Evolutionary conservation across 2,329 filamentous ascomycete species (phyloP).

Genomic region (Cucurbitaria berberidis): DNA sequence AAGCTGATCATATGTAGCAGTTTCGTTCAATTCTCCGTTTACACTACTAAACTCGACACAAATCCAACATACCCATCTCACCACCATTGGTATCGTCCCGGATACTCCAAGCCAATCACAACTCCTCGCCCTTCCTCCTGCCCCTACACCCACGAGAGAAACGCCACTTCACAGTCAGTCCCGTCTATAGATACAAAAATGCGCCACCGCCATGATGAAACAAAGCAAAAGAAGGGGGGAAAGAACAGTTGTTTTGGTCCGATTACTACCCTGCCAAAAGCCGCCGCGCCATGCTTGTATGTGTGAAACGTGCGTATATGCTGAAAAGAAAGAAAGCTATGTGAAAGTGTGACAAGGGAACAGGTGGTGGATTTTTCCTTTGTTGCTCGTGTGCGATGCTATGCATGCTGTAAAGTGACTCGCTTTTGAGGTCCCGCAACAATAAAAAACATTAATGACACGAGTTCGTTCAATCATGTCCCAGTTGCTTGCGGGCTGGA

Average conservation of each 20-base stretch:
- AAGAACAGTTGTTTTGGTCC: background rate
- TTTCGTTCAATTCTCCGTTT: too few species aligned
- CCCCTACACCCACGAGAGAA: background rate
- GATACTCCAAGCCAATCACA: background rate
- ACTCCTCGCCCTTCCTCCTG: background rate
- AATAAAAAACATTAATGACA: slow-evolving; percentile 17
- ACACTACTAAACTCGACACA: background rate
- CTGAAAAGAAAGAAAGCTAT: slow-evolving; percentile 13
- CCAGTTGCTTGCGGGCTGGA: slow-evolving; percentile 18
- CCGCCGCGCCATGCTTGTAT: slow-evolving; percentile 22
- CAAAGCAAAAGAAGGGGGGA: background rate
- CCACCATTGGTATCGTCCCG: background rate
- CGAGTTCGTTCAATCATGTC: slow-evolving; percentile 15
- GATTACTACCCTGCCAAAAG: background rate
- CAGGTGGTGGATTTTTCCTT: slow-evolving; percentile 1
- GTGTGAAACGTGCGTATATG: slow-evolving; percentile 8
- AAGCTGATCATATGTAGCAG: too few species aligned
- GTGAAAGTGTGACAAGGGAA: slow-evolving; percentile 2
- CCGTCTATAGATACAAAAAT: slow-evolving; percentile 3
- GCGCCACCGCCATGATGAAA: background rate
- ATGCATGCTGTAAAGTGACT: slow-evolving; percentile 15
- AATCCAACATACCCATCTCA: background rate
- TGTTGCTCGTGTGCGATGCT: slow-evolving; percentile 19
- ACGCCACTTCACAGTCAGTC: background rate
- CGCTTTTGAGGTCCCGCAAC: slow-evolving; percentile 20